These are phyloP conservation scores for Actinomortierella wolfii DNA, from an alignment of 371 early-diverging fungal genomes.

Conservation along the genomic window DNA sequence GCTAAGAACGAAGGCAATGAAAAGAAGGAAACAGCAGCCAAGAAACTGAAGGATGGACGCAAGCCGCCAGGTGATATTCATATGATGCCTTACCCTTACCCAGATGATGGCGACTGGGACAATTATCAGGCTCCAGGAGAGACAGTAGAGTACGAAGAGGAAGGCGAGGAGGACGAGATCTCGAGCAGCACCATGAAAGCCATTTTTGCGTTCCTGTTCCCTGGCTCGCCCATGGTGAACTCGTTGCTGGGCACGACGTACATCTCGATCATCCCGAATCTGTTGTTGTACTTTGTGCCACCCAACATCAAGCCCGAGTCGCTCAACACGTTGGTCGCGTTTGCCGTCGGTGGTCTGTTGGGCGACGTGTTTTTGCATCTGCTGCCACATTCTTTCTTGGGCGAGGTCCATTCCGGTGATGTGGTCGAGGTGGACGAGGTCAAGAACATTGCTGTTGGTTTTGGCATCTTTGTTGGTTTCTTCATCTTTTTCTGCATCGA, in stretches of 20 bases:
- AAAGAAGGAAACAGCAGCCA: constrained; percentile 10
- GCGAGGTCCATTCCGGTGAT: constrained; percentile 50
- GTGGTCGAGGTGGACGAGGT: constrained; percentile 52
- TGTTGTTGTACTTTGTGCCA: constrained; percentile 81
- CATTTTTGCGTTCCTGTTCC: constrained; percentile 53
- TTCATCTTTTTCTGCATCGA: constrained; percentile 79
- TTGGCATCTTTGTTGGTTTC: constrained; percentile 77
- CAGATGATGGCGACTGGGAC: constrained; percentile 20
- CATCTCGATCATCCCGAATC: constrained; percentile 83
- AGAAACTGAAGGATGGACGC: too few relatives aligned
- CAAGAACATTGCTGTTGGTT: constrained; percentile 72
- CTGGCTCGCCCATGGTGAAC: constrained; percentile 68
- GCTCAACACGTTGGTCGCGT: constrained; percentile 78
- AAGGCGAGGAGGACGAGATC: constrained; percentile 6
- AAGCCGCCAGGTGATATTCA: constrained; percentile 5
- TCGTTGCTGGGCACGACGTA: constrained; percentile 82
- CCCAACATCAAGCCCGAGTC: constrained; percentile 73
- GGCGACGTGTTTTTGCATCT: constrained; percentile 89
- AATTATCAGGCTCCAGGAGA: constrained; percentile 25
- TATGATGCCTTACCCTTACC: constrained; percentile 23
- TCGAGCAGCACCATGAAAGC: constrained; percentile 31
- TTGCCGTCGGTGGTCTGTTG: constrained; percentile 84
- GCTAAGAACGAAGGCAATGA: not conserved
- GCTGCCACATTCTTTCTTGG: constrained; percentile 79
- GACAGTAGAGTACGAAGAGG: constrained; percentile 9